These are phyloP conservation scores for Caloboletus inedulis DNA, from an alignment of 1,284 basidiomycete species.

Conservation along the genomic window DNA sequence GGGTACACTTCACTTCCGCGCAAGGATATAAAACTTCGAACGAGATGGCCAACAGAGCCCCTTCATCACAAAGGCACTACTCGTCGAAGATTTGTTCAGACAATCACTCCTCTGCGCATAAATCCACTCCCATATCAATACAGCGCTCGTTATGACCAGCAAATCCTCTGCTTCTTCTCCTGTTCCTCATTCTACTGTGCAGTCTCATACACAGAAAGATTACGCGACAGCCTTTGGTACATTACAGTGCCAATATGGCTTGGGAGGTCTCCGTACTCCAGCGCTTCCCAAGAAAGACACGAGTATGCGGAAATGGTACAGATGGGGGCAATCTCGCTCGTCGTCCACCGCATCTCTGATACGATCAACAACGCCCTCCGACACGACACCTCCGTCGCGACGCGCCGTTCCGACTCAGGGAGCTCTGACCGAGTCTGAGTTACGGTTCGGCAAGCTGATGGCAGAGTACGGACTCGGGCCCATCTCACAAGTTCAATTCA, in stretches of 20 bases:
- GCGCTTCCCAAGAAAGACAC: neutral
- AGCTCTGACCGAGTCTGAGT: conserved; percentile 3
- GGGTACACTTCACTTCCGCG: neutral
- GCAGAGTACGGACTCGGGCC: conserved; percentile 2
- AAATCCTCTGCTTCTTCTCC: neutral
- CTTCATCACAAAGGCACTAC: neutral
- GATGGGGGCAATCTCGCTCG: conserved; percentile 7
- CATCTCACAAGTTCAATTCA: neutral
- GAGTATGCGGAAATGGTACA: conserved; percentile 20
- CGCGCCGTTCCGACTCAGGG: neutral
- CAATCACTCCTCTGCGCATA: neutral
- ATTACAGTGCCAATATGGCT: conserved; percentile 24
- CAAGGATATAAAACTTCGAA: conserved; percentile 12
- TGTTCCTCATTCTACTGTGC: neutral
- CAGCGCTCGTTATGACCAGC: neutral
- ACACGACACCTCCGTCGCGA: neutral
- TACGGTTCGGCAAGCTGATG: conserved; percentile 4
- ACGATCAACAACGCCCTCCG: neutral
- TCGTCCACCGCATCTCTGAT: conserved; percentile 22
- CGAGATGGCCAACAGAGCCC: too few species aligned
- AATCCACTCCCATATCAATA: neutral
- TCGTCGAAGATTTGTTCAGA: neutral
- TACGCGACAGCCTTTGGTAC: conserved; percentile 23
- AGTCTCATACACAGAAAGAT: conserved; percentile 19
- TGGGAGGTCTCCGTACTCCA: conserved; percentile 23